Evolutionary conservation across 306 rosid genomes (phyloP).

Genomic region (Cyamopsis tetragonoloba): DNA sequence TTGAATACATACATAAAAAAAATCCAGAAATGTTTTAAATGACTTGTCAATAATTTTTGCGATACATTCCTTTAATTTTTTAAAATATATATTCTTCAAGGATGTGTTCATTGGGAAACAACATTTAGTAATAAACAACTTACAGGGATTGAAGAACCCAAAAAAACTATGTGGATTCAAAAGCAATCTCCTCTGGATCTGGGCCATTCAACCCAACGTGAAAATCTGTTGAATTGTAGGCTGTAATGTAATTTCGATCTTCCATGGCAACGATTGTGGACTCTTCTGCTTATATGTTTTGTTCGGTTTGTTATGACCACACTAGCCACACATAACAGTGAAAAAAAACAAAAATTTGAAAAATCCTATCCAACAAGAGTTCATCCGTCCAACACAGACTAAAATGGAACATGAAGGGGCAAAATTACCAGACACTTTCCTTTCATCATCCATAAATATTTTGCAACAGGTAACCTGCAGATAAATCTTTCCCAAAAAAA

Average conservation of each 20-base stretch:
- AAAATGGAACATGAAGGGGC: constrained; percentile 32
- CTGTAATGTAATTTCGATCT: constrained; percentile 27
- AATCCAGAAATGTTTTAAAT: constrained; percentile 23
- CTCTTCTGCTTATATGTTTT: constrained; percentile 26
- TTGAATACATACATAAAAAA: constrained; percentile 5
- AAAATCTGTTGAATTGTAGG: constrained; percentile 45
- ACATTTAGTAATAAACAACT: constrained; percentile 25
- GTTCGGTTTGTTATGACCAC: constrained; percentile 31
- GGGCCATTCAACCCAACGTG: constrained; percentile 42
- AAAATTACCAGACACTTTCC: constrained; percentile 33
- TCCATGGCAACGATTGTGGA: constrained; percentile 37
- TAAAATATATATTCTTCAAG: constrained; percentile 18
- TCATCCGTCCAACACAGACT: constrained; percentile 39
- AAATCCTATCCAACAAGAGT: constrained; percentile 39
- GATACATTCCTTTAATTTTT: constrained; percentile 25
- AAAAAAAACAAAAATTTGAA: constrained; percentile 26
- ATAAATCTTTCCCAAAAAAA: constrained; percentile 15
- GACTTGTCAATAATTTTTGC: constrained; percentile 17
- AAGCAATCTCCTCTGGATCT: constrained; percentile 31
- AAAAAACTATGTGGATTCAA: constrained; percentile 30
- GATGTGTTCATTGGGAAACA: constrained; percentile 23
- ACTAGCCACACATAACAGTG: constrained; percentile 32
- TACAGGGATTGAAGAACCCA: constrained; percentile 35
- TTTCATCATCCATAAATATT: constrained; percentile 43
- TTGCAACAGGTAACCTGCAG: constrained; percentile 58